Base-by-base conservation (phyloP, 2,329 filamentous ascomycete species). In the Graphilbum ipis-grandicollis region DNA sequence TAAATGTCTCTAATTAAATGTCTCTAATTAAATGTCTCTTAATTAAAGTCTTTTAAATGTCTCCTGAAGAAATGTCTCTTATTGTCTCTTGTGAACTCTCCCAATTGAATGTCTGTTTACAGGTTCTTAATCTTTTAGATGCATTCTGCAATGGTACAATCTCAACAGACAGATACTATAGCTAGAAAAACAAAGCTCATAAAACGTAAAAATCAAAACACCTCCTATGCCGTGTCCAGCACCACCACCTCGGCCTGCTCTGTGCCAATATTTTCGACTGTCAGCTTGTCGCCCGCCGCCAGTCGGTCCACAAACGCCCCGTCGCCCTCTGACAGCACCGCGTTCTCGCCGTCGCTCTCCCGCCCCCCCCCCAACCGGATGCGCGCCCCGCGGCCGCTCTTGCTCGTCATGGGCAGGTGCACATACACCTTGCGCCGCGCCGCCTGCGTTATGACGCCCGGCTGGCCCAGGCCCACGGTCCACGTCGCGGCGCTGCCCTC, bases 361-460 rank as follows among this genome's bases (percentile, higher is more conserved):
- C n/a, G n/a, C n/a, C n/a, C n/a, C n/a, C n/a, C n/a, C n/a, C 67
- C 79, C 47, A 77, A 59, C 45, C 68, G 68, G 41, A 93, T 71
- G 62, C 72, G 82, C 28, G 80, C 68, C 46, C 75, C 79, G 19
- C 80, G 80, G 30, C 65, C 65, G 59, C 81, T 19, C 34, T 29
- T 37, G 59, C 76, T 75, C 19, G 43, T 45, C 80, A 86, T 88
- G 15, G 84, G 69, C 38, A 92, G 45, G 54, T 93, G 84, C 26
- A 90, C 58, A 53, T 77, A 93, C 2, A 92, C 70, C 59, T 90
- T 86, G 49, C 74, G 67, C 48, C 72, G 66, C 19, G 56, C 63
- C 41, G 56, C 57, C 46, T 63, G 50, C 1, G 63, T 66, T 12
- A 58, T 64, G 36, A 61, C 62, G 33, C 54, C 75, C 6, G 43